phyloP scores from a whole-genome alignment of 257 asterid genomes.

The Forsythia viridissima region DNA sequence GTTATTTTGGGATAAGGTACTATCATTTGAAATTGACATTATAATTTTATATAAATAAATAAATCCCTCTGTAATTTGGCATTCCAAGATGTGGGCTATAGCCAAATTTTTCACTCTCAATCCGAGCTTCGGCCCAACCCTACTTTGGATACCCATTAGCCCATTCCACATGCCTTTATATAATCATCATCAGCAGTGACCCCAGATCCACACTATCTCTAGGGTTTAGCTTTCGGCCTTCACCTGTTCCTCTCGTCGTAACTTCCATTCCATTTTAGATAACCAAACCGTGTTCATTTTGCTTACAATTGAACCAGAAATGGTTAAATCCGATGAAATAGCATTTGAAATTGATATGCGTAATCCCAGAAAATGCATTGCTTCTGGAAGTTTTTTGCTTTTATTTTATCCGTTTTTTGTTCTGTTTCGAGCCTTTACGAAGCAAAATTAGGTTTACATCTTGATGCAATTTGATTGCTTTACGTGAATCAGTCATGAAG shows the following conservation, averaged over 20 bases:
- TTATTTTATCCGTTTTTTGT: neutral
- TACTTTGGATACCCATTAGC: conserved; percentile 4
- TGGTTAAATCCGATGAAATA: no score
- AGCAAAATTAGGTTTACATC: neutral
- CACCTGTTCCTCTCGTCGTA: neutral
- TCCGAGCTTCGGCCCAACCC: neutral
- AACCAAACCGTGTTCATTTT: no score
- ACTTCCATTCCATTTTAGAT: no score
- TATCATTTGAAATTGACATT: no score
- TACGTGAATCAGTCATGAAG: neutral
- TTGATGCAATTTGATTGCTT: neutral
- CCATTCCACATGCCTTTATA: conserved; percentile 1
- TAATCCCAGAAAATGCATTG: neutral
- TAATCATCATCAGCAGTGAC: no score
- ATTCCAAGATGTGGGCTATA: neutral
- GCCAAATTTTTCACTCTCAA: neutral
- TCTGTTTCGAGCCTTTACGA: neutral
- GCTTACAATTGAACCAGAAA: no score
- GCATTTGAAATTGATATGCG: neutral
- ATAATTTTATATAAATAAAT: no score
- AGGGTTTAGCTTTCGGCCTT: conserved; percentile 4
- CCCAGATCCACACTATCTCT: neutral
- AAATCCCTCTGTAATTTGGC: neutral
- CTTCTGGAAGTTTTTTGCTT: neutral
- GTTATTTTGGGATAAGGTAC: no score